Base-by-base conservation (phyloP, 306 rosid genomes). In the Cicer bijugum region DNA sequence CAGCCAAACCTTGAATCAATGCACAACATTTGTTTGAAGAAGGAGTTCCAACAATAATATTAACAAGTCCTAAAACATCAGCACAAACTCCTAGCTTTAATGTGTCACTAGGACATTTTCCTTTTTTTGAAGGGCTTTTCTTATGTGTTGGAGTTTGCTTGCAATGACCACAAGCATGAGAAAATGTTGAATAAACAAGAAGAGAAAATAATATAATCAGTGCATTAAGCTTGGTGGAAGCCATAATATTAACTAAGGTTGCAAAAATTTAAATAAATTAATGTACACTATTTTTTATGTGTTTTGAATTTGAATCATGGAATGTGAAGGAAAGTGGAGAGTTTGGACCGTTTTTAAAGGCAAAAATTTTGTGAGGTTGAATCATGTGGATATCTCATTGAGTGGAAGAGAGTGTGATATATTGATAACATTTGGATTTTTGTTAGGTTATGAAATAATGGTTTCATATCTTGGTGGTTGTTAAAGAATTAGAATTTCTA, bases 21-120 rank as follows among this genome's bases (percentile, higher is more conserved):
- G 91, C 75, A 40, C 98, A 93, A 40, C 97, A 93, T 3, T 86
- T 39, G 79, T 75, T 82, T 0, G 97, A 61, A 16, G 68, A 60
- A 17, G 97, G 88, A 45, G 74, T n/a, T 3, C 97, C 97, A 5
- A 84, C 12, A 14, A 58, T 17, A 38, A 83, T 8, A 44, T 84
- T 83, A 9, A 85, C 60, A 12, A 88, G 82, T 16, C 93, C 93
- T 0, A 93, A 85, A 20, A 93, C 0, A 57, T 89, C 75, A 14
- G 78, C 60, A 68, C 98, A 93, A 0, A 14, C 92, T 4, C 93
- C 97, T 0, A 91, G 79, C 82, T 91, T 91, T 78, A 93, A 43
- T 6, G 91, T 80, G 85, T 93, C 93, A 9, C 3, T 82, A 0
- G 96, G 93, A 52, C 97, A 92, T 28, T 52, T 45, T 7, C 4